Base-by-base conservation (phyloP, 768 basidiomycete species). In the Panellus pusillus region DNA sequence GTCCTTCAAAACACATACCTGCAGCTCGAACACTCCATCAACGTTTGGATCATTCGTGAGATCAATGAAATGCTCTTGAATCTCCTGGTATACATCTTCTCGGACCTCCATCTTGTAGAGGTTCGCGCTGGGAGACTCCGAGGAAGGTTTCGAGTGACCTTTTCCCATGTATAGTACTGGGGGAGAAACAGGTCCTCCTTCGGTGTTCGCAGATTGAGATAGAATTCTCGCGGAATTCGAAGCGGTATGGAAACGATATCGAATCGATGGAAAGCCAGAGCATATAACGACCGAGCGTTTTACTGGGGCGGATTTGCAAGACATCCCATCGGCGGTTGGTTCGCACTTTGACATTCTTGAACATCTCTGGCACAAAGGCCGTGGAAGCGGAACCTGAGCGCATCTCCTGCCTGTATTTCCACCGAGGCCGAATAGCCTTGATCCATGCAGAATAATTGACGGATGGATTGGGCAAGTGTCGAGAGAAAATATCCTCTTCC, bases 41-140 rank as follows among this genome's bases (percentile, higher is more conserved):
- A 98, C 92, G 64, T 91, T 93, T 0, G 95, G 91, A 63, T 95
- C 91, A 65, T 97, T 97, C 54, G 84, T 91, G 45, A 98, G 76
- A 66, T 94, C 87, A 15, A 93, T 86, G 65, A 98, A 98, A 66
- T 97, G 92, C 51, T 92, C 88, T 61, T 92, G 87, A 28, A 87
- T 90, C 28, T 89, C 83, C 28, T 87, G 77, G 69, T 90, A 99
- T 14, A 87, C 72, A 6, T 89, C 86, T 66, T 98, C 97, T 29
- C 86, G 80, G 19, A 94, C 91, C 11, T 80, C 73, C 24, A 98
- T 74, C 62, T 86, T 88, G 74, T 91, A 96, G 1, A 99, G 77
- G 68, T 97, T 85, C 47, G 76, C 77, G 60, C 86, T 87, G 1
- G 87, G 36, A 84, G 78, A 60, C 87, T 87, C 46, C 92, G 80